phyloP scores from a whole-genome alignment of 352 stramenopile species.

The Globisporangium iwayamae region DNA sequence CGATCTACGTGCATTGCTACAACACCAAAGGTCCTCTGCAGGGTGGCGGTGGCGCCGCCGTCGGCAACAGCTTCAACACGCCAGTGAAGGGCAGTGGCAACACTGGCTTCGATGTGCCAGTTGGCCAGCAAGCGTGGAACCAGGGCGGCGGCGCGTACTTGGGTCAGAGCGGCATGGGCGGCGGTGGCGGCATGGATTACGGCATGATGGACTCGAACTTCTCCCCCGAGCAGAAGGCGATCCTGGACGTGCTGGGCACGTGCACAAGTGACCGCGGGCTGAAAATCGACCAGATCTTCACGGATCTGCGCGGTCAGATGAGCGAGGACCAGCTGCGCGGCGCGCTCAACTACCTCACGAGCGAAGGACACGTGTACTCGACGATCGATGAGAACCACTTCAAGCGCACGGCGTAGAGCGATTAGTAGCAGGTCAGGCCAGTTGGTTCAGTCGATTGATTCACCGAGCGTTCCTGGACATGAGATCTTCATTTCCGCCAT shows the following conservation, averaged over 20 bases:
- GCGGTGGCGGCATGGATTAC: slow-evolving; percentile 43
- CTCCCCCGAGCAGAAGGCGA: slow-evolving; percentile 71
- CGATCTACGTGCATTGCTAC: slow-evolving; percentile 91
- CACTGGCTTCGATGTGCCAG: slow-evolving; percentile 20
- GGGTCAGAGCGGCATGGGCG: slow-evolving; percentile 19
- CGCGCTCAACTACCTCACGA: slow-evolving; percentile 79
- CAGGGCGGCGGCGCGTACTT: slow-evolving; percentile 24
- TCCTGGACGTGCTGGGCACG: slow-evolving; percentile 70
- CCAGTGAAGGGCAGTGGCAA: slow-evolving; percentile 29
- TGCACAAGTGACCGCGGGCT: slow-evolving; percentile 72
- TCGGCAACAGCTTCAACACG: slow-evolving; percentile 23
- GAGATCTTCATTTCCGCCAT: not conserved
- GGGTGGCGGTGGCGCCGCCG: slow-evolving; percentile 21
- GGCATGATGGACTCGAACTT: slow-evolving; percentile 73
- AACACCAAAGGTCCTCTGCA: slow-evolving; percentile 62
- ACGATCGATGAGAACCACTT: slow-evolving; percentile 92
- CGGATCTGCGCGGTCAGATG: slow-evolving; percentile 54
- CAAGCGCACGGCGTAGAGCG: slow-evolving; percentile 72
- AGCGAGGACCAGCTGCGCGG: slow-evolving; percentile 61
- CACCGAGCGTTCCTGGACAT: not conserved
- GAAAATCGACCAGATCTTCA: slow-evolving; percentile 80
- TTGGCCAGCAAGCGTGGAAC: slow-evolving; percentile 28
- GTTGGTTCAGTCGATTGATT: not conserved
- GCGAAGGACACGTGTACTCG: slow-evolving; percentile 88
- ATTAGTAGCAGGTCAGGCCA: not conserved